Evolutionary conservation across 2,329 filamentous ascomycete genomes (phyloP).

Genomic region (Penicillium frequentans): DNA sequence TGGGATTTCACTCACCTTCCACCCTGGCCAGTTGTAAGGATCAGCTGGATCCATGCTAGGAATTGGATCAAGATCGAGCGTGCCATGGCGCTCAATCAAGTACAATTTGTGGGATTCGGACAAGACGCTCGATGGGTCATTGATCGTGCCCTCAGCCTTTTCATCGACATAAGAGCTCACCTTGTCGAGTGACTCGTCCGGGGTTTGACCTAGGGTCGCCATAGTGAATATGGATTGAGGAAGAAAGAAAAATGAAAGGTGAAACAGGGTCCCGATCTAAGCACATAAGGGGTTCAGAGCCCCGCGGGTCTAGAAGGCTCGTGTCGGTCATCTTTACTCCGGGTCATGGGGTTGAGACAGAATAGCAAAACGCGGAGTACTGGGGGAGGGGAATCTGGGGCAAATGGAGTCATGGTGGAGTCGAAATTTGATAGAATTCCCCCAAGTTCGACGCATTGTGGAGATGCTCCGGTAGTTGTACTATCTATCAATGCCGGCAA

Average conservation of each 20-base stretch:
- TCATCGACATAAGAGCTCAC: constrained; percentile 16
- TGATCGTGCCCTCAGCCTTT: constrained; percentile 8
- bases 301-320: background rate
- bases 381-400: background rate
- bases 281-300: background rate
- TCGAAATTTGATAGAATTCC: too few relatives aligned
- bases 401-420: background rate
- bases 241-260: background rate
- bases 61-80: constrained; percentile 54
- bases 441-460: background rate
- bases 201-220: background rate
- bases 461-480: background rate
- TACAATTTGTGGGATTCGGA: constrained; percentile 42
- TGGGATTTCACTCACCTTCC: constrained; percentile 41
- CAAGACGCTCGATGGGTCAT: constrained; percentile 12
- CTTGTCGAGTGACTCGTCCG: constrained; percentile 2
- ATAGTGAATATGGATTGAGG: constrained; percentile 1
- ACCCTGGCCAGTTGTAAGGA: constrained; percentile 56
- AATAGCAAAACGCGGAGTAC: background rate
- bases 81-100: constrained; percentile 54
- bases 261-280: background rate
- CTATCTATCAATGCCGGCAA: background rate
- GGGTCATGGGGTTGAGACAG: background rate
- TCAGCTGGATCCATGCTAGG: constrained; percentile 52
- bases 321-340: background rate